Conservation (phyloP, 805 yeast species). For the Saccharomycopsis vini region DNA sequence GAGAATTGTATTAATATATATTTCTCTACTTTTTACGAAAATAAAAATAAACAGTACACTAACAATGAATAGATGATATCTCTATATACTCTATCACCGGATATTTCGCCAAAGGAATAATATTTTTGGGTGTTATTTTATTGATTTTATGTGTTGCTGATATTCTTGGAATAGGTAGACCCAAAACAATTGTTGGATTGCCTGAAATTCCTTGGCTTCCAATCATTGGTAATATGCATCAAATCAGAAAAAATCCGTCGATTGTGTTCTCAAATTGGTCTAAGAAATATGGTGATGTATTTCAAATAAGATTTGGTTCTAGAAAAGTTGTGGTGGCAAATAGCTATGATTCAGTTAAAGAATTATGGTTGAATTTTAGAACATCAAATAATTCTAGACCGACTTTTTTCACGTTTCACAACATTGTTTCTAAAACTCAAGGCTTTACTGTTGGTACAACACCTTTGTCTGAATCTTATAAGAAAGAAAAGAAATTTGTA, state of each 20-base stretch:
- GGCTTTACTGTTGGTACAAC: slow-evolving; percentile 61
- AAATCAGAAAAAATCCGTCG: slow-evolving; percentile 42
- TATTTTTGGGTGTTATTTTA: not conserved
- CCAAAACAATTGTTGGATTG: slow-evolving; percentile 30
- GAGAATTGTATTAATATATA: too few relatives aligned
- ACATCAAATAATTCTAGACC: slow-evolving; percentile 61
- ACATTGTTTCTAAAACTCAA: slow-evolving; percentile 43
- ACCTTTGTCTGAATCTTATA: slow-evolving; percentile 42
- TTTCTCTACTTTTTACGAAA: too few relatives aligned
- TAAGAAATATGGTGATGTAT: slow-evolving; percentile 37
- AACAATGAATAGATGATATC: too few relatives aligned
- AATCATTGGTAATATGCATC: slow-evolving; percentile 41
- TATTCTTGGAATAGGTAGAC: slow-evolving; percentile 21
- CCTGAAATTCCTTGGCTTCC: slow-evolving; percentile 41
- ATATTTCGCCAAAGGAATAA: too few relatives aligned
- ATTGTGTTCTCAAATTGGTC: slow-evolving; percentile 38
- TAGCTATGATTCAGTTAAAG: slow-evolving; percentile 43
- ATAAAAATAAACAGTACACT: too few relatives aligned
- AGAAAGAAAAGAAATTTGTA: slow-evolving; percentile 39
- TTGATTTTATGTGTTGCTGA: not conserved
- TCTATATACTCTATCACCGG: too few relatives aligned
- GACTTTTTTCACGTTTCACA: slow-evolving; percentile 56
- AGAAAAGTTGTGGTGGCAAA: slow-evolving; percentile 57
- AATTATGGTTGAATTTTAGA: slow-evolving; percentile 44
- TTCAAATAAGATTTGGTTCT: slow-evolving; percentile 56